phyloP scores from a whole-genome alignment of 1,139 yeast genomes.

The Hemisphaericaspora subhashii region DNA sequence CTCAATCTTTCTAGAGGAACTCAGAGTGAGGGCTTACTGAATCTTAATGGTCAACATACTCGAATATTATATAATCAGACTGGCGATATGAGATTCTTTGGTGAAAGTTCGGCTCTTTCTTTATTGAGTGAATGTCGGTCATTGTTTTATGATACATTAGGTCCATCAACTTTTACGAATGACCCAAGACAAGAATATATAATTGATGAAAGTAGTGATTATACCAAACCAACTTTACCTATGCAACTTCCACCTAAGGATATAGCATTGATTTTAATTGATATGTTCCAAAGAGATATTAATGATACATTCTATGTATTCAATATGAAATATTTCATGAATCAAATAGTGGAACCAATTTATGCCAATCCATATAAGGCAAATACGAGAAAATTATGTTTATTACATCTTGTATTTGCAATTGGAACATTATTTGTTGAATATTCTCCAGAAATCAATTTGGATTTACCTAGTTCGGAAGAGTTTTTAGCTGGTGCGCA shows the following conservation, averaged over 20 bases:
- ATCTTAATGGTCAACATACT: conserved; percentile 17
- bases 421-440: conserved; percentile 34
- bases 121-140: conserved; percentile 24
- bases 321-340: conserved; percentile 29
- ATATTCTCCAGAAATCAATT: conserved; percentile 16
- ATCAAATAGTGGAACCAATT: conserved; percentile 21
- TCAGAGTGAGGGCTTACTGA: conserved; percentile 13
- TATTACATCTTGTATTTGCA: conserved; percentile 39
- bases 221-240: conserved; percentile 19
- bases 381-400: conserved; percentile 11
- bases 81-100: conserved; percentile 23
- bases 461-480: conserved; percentile 18
- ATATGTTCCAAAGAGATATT: conserved; percentile 31
- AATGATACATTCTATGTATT: conserved; percentile 37
- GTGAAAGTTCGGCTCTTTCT: conserved; percentile 28
- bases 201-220: conserved; percentile 28
- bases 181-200: conserved; percentile 33
- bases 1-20: neutral
- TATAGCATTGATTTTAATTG: conserved; percentile 28
- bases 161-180: conserved; percentile 25
- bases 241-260: conserved; percentile 22
- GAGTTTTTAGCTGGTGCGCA: conserved; percentile 33
- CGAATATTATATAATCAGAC: conserved; percentile 20
- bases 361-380: conserved; percentile 22
- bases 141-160: conserved; percentile 17